Evolutionary conservation across 768 basidiomycete genomes (phyloP), one percentile per base, ranked within the genome.

Genomic region (Trametes meyenii): DNA sequence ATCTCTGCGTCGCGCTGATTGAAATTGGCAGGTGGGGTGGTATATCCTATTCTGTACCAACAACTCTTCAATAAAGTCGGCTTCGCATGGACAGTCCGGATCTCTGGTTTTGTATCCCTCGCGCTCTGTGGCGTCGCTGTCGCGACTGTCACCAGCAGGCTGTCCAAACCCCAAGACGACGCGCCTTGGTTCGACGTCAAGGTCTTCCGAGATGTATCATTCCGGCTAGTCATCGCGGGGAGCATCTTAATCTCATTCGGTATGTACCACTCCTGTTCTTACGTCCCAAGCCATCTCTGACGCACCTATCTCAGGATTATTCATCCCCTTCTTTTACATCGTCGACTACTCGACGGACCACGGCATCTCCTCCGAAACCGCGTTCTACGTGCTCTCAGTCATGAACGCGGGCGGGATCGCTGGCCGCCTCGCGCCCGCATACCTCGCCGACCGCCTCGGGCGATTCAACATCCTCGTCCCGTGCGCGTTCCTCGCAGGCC

Each of bases 321-420:
- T 88, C 73, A 85, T 84, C 23, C 89, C 89, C 7, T 86, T 83
- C 71, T 87, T 89, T 69, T 91, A 85, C 75, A 83, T 91, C 55
- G 81, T 83, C 21, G 79, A 82, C 51, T 89, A 85, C 70, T 76
- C 86, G 19, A 75, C 76, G 56, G 78, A 78, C 44, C 72, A 69
- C 69, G 50, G 67, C 49, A 72, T 83, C 40, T 61, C 78, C 2
- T 54, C 77, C 7, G 56, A 73, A 44, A 74, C 73, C 26, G 77
- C 82, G 0, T 84, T 86, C 73, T 81, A 79, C 65, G 78, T 87
- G 6, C 78, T 90, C 19, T 83, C 88, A 0, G 78, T 85, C 45
- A 79, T 91, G 79, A 90, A 90, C 68, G 87, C 83, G 0, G 88
- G 87, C 5, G 82, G 87, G 1, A 75, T 88, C 29, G 63, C 86